Conservation (phyloP, 2,329 filamentous ascomycete genomes). For the Alternaria infectoria region DNA sequence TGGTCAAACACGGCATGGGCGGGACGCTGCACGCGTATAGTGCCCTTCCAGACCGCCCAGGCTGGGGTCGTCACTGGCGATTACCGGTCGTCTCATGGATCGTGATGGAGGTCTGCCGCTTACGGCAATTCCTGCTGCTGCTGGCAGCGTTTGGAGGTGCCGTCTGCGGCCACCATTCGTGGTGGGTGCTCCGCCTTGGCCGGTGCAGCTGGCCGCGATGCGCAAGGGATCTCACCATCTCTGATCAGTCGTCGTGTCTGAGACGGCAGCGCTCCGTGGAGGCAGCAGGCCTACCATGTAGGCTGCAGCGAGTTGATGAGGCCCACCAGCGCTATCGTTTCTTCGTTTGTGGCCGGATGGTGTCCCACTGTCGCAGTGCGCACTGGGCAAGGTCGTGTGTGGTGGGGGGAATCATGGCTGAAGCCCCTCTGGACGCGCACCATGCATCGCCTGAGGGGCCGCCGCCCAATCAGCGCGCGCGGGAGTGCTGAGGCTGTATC, state of each 20-base stretch:
- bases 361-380: constrained; percentile 19
- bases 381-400: constrained; percentile 5
- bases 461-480: constrained; percentile 6
- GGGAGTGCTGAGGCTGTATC: constrained; percentile 20
- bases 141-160: constrained; percentile 20
- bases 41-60: constrained; percentile 34
- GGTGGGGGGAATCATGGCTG: constrained; percentile 14
- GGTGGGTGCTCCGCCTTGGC: constrained; percentile 31
- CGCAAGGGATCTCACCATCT: constrained; percentile 24
- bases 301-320: constrained; percentile 26
- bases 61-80: constrained; percentile 26
- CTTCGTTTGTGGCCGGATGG: constrained; percentile 27
- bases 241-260: constrained; percentile 6
- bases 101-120: constrained; percentile 22
- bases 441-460: constrained; percentile 6
- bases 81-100: background rate
- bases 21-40: constrained; percentile 32
- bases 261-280: constrained; percentile 8
- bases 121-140: constrained; percentile 25
- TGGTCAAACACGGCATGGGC: constrained; percentile 40
- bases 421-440: constrained; percentile 15
- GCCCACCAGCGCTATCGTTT: constrained; percentile 30
- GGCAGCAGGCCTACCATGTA: constrained; percentile 12
- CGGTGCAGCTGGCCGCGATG: constrained; percentile 32
- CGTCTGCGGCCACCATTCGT: constrained; percentile 24